Conservation (phyloP, 768 basidiomycete species). For the Xanthoconium stramineum region DNA sequence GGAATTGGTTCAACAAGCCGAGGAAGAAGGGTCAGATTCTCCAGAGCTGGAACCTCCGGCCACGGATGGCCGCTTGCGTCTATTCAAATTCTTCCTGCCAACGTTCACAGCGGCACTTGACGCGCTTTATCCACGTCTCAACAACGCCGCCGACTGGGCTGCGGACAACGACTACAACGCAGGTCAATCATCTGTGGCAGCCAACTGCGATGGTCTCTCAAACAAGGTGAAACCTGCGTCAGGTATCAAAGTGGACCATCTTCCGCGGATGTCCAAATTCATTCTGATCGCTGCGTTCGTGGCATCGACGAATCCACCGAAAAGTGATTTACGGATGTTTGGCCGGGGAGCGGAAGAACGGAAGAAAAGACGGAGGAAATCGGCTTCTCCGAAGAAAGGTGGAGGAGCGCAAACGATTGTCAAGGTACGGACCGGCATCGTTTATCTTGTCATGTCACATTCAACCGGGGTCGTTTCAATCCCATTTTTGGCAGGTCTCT, state of each 20-base stretch:
- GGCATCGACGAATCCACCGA: constrained; percentile 81
- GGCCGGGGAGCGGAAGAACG: constrained; percentile 69
- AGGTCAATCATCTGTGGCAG: background rate
- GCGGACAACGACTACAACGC: constrained; percentile 44
- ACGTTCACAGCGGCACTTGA: constrained; percentile 63
- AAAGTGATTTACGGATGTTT: constrained; percentile 81
- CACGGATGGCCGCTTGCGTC: constrained; percentile 64
- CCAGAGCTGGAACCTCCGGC: constrained; percentile 38
- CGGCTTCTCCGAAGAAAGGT: constrained; percentile 35
- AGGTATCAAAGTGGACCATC: constrained; percentile 29
- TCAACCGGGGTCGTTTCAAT: background rate
- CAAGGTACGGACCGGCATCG: constrained; percentile 36
- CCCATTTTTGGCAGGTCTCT: constrained; percentile 48
- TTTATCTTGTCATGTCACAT: background rate
- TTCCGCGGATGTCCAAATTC: constrained; percentile 71
- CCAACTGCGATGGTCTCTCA: background rate
- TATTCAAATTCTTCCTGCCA: constrained; percentile 59
- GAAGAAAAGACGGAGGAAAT: constrained; percentile 47
- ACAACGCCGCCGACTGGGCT: constrained; percentile 65
- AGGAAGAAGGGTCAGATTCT: constrained; percentile 22
- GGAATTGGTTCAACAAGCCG: constrained; percentile 16
- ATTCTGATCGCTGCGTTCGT: constrained; percentile 74
- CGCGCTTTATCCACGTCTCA: constrained; percentile 62
- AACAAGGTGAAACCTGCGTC: constrained; percentile 6
- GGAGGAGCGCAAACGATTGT: constrained; percentile 40